Conservation (phyloP, 2,329 filamentous ascomycete species). For the Fusarium domesticum region DNA sequence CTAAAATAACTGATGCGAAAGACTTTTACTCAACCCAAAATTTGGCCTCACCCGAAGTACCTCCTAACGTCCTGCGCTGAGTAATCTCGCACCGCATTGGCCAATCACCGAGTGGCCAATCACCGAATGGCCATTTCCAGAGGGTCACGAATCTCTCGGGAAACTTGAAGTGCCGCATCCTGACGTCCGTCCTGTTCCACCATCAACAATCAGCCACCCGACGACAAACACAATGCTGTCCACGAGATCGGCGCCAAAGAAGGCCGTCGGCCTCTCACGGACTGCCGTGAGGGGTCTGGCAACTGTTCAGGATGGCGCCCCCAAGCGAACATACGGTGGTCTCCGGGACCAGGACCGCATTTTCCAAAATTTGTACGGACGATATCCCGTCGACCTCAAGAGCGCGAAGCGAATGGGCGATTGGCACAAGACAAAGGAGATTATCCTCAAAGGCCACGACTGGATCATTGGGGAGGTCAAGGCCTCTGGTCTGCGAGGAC, state of each 20-base stretch:
- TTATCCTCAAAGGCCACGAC: conserved; percentile 92
- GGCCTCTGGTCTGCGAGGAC: conserved; percentile 88
- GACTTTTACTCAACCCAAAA: conserved; percentile 4
- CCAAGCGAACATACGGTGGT: conserved; percentile 75
- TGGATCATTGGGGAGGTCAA: conserved; percentile 99
- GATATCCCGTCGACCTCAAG: conserved; percentile 87
- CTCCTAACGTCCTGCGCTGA: conserved; percentile 32
- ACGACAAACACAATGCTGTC: conserved; percentile 44
- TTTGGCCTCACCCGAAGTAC: conserved; percentile 14
- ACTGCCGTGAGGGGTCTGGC: conserved; percentile 67
- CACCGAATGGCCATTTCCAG: conserved; percentile 37
- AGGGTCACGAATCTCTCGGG: conserved; percentile 33
- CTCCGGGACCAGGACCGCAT: conserved; percentile 96
- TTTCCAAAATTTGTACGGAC: conserved; percentile 97
- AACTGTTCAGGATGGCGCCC: conserved; percentile 70
- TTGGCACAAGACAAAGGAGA: conserved; percentile 99
- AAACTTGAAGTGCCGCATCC: conserved; percentile 39
- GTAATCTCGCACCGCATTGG: conserved; percentile 35
- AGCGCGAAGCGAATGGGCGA: conserved; percentile 97
- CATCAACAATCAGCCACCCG: conserved; percentile 31
- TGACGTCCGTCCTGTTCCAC: conserved; percentile 28
- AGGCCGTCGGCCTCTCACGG: conserved; percentile 41
- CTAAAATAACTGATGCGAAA: conserved; percentile 21
- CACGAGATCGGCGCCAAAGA: conserved; percentile 41
- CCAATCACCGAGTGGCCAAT: conserved; percentile 42